These are phyloP conservation scores for Jaenimonas drosophilae DNA, from an alignment of 208 protist species.

Conservation along the genomic window DNA sequence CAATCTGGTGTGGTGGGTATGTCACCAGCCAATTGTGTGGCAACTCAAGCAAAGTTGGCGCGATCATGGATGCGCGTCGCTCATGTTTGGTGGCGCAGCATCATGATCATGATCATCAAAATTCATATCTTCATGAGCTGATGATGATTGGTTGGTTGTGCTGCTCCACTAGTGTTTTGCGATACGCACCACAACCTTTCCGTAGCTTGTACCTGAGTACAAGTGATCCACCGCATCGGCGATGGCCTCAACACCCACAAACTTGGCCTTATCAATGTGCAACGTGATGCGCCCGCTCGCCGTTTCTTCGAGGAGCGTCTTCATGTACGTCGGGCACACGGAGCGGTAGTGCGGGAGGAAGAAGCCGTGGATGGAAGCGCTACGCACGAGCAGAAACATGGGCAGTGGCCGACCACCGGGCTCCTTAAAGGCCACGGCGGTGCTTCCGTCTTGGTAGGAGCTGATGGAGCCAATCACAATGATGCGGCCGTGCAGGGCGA, in stretches of 20 bases:
- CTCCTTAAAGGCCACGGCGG: no score
- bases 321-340: conserved; percentile 13
- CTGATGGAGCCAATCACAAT: conserved; percentile 74
- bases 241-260: conserved; percentile 46
- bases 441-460: conserved; percentile 38
- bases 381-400: conserved; percentile 13
- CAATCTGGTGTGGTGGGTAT: no score
- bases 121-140: no score
- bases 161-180: no score
- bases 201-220: conserved; percentile 46
- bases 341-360: conserved; percentile 27
- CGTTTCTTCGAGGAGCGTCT: conserved; percentile 12
- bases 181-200: conserved; percentile 55
- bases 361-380: conserved; percentile 34
- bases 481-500: conserved; percentile 51
- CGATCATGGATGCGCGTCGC: no score
- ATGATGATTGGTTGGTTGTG: no score
- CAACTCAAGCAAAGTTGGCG: no score
- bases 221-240: conserved; percentile 65
- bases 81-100: no score
- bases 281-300: conserved; percentile 8
- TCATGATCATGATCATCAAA: no score
- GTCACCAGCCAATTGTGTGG: no score
- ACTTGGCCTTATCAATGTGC: conserved; percentile 22
- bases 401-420: no score